A percentile compares a stretch with the other conserved stretches of the same genome.
These are phyloP conservation scores for Candida parachauliodes DNA, from an alignment of 805 yeast genomes.

Conservation along the genomic window DNA sequence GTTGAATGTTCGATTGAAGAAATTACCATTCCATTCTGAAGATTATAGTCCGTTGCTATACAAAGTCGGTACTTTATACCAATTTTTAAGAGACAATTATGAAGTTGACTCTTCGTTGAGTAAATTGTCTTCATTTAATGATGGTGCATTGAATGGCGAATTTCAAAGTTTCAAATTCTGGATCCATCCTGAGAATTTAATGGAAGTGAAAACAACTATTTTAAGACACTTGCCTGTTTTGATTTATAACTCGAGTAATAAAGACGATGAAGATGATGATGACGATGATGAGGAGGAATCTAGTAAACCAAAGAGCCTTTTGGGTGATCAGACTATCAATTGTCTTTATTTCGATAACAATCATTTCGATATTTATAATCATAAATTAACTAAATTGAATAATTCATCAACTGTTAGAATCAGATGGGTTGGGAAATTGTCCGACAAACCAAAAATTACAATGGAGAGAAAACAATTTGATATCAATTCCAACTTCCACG, in stretches of 20 bases:
- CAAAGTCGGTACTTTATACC: slow-evolving; percentile 77
- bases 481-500: slow-evolving; percentile 46
- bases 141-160: slow-evolving; percentile 29
- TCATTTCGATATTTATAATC: slow-evolving; percentile 79
- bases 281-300: slow-evolving; percentile 51
- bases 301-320: slow-evolving; percentile 19
- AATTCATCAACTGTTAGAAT: slow-evolving; percentile 76
- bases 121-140: slow-evolving; percentile 47
- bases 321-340: slow-evolving; percentile 66
- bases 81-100: slow-evolving; percentile 73
- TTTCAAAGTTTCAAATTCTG: slow-evolving; percentile 81
- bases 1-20: slow-evolving; percentile 80
- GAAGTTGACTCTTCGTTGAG: slow-evolving; percentile 47
- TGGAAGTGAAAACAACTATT: slow-evolving; percentile 96
- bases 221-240: slow-evolving; percentile 90
- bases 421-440: slow-evolving; percentile 85
- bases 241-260: slow-evolving; percentile 50
- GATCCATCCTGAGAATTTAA: slow-evolving; percentile 88
- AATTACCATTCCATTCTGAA: slow-evolving; percentile 88
- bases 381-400: slow-evolving; percentile 67
- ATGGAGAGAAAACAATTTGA: slow-evolving; percentile 78
- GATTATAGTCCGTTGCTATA: slow-evolving; percentile 89
- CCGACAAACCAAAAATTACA: slow-evolving; percentile 71
- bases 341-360: slow-evolving; percentile 85
- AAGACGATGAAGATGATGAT: slow-evolving; percentile 46